Base-by-base conservation (phyloP, 164 flowering plant genomes). In the Paratinospora sagittata region DNA sequence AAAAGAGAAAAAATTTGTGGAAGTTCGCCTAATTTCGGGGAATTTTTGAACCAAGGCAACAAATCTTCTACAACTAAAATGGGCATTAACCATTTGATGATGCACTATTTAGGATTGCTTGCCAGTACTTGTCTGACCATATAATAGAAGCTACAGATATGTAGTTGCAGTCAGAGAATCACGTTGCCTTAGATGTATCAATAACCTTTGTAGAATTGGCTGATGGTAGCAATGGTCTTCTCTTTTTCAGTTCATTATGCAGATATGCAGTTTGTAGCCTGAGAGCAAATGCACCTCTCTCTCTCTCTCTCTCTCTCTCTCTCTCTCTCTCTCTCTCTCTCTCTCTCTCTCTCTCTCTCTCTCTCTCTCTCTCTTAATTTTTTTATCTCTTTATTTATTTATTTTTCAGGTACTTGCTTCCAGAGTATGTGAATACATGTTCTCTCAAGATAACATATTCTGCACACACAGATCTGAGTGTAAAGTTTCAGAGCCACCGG, bases 401-500 rank as follows among this genome's bases (percentile, higher is more conserved):
- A n/a, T 43, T 9, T 55, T 73, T 27, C 80, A 95, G 98, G 34
- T 95, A 95, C 77, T 74, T 95, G 79, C 94, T 95, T 84, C 90
- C 91, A 27, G 97, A 92, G 61, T 81, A 83, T 75, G 62, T 92
- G 70, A 88, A 88, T 43, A 82, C 85, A 19, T 95, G 97, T 77
- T 47, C 82, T 27, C 89, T 95, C 33, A 85, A 73, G 81, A 95
- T 95, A 27, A 87, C 93, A 11, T 95, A 80, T 83, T 95, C 98
- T 80, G 98, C 91, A 9, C 97, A 95, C 67, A 88, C 90, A 17
- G 98, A 94, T 79, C 76, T 94, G 79, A 94, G 84, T 82, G 96
- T 94, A 27, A 94, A 94, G 78, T 94, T 94, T 71, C 98, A 94
- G 83, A 84, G 89, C 75, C 97, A 92, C 71, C 82, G 98, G 27